Evolutionary conservation across 2,329 filamentous ascomycete species (phyloP), one percentile per base, ranked within the genome.

Genomic region (Ophioceras dolichostomum): DNA sequence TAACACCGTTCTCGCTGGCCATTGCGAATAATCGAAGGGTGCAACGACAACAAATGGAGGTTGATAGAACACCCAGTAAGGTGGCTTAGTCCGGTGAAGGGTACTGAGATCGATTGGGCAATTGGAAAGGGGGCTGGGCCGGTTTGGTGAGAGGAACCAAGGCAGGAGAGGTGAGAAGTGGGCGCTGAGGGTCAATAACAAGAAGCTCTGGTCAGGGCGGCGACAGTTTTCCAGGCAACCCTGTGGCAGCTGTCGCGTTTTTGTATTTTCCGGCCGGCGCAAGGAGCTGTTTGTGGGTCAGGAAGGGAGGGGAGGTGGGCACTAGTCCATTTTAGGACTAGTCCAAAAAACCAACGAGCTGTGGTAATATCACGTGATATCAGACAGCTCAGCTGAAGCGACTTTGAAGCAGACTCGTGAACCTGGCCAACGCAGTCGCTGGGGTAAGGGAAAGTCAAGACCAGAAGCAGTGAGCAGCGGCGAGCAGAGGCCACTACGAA

Each of bases 1-100:
- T 66, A 47, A 62, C 53, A 45, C 60, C 60, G 61, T 68, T 70
- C 47, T 67, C 61, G 51, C 56, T 53, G 45, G 68, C 40, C 46
- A 75, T 70, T 53, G 48, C 56, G 35, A 18, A 20, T 12, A 19
- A 21, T 53, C 47, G 44, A 21, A 13, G 17, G 17, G 16, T 30
- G n/a, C n/a, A n/a, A n/a, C n/a, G n/a, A n/a, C n/a, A n/a, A n/a
- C n/a, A n/a, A n/a, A n/a, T n/a, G n/a, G n/a, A n/a, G n/a, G n/a
- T n/a, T n/a, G n/a, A n/a, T n/a, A n/a, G n/a, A n/a, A n/a, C n/a
- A n/a, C n/a, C n/a, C n/a, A n/a, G n/a, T n/a, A n/a, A n/a, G n/a
- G n/a, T n/a, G n/a, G n/a, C n/a, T n/a, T n/a, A 32, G 12, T 10
- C 31, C 6, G 14, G 48, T 38, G 49, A 42, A 39, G 39, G 41